These are phyloP conservation scores for Paramecium primaurelia DNA, from an alignment of 73 alveolate genomes.

Conservation along the genomic window DNA sequence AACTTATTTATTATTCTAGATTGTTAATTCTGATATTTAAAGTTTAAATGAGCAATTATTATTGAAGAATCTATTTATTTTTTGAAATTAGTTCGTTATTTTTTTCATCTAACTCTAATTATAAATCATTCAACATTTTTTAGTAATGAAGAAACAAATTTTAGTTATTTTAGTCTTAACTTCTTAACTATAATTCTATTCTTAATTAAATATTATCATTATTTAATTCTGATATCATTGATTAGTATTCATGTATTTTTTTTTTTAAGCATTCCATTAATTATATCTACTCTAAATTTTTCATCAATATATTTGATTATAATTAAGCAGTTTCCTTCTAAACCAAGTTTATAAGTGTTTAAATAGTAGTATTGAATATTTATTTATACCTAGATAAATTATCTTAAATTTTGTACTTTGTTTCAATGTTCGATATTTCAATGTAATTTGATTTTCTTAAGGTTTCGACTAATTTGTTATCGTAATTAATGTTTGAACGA, in stretches of 20 bases:
- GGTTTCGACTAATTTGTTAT: neutral
- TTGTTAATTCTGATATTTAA: neutral
- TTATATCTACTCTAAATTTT: neutral
- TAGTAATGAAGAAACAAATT: neutral
- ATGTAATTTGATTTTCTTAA: neutral
- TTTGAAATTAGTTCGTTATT: neutral
- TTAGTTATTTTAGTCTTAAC: neutral
- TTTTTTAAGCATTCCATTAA: neutral
- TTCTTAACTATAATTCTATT: neutral
- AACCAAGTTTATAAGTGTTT: neutral
- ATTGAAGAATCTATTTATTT: neutral
- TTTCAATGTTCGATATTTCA: neutral
- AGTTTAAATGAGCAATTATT: neutral
- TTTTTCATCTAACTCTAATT: neutral
- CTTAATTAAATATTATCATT: neutral
- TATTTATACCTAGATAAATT: neutral
- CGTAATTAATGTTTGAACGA: neutral
- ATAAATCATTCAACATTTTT: neutral
- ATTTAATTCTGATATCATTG: neutral
- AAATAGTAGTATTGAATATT: neutral
- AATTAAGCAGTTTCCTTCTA: neutral
- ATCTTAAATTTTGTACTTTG: neutral
- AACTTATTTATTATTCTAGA: neutral
- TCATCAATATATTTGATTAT: neutral
- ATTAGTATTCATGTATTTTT: neutral